Conservation (phyloP, 192 early-diverging fungal genomes). For the Allomyces javanicus region DNA sequence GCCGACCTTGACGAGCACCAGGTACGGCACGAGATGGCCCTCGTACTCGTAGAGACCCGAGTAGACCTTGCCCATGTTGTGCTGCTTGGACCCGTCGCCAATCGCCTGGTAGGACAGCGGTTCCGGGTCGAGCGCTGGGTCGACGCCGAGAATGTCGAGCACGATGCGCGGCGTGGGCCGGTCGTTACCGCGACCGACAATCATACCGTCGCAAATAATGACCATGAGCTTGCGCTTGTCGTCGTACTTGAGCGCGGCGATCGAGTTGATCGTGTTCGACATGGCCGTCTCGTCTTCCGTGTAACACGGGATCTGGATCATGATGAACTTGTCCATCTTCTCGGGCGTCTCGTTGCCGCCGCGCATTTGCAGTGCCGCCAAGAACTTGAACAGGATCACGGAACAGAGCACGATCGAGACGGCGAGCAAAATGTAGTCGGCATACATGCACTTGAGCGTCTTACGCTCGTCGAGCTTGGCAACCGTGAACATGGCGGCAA, state of each 20-base stretch:
- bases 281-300: constrained; percentile 92
- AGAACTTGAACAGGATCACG: constrained; percentile 82
- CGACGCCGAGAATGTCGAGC: constrained; percentile 84
- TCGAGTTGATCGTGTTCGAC: constrained; percentile 79
- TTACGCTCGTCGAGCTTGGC: constrained; percentile 72
- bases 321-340: constrained; percentile 74
- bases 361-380: constrained; percentile 81
- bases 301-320: constrained; percentile 91
- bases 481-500: constrained; percentile 66
- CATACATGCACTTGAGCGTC: constrained; percentile 51
- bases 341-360: constrained; percentile 32
- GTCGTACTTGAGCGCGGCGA: constrained; percentile 75
- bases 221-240: constrained; percentile 96
- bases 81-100: constrained; percentile 74
- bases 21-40: constrained; percentile 83
- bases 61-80: constrained; percentile 95
- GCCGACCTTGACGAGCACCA: constrained; percentile 93
- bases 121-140: constrained; percentile 61
- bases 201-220: constrained; percentile 90
- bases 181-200: constrained; percentile 92
- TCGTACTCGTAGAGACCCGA: constrained; percentile 85
- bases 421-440: constrained; percentile 68
- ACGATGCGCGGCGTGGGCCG: constrained; percentile 90
- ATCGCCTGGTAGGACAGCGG: constrained; percentile 71
- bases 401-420: constrained; percentile 59